Conservation (phyloP, 352 stramenopile species). For the Globisporangium middletonii region DNA sequence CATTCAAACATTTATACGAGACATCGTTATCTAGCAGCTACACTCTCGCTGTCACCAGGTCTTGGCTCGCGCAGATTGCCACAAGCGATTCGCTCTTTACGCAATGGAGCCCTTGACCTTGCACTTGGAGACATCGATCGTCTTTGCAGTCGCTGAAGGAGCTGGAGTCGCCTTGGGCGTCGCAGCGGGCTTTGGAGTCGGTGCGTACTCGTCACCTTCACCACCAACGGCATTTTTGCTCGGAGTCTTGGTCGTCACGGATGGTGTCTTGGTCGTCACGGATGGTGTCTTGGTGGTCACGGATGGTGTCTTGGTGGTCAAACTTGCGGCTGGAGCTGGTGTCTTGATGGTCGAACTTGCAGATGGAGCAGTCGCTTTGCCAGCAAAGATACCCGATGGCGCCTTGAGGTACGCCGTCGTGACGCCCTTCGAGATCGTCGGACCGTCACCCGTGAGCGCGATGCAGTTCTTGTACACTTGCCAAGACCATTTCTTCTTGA, state of each 20-base stretch:
- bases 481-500: slow-evolving; percentile 47
- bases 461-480: slow-evolving; percentile 61
- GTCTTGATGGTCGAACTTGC: not conserved
- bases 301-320: not conserved
- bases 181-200: not conserved
- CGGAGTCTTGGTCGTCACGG: slow-evolving; percentile 1
- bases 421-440: slow-evolving; percentile 13
- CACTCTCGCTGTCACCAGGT: not conserved
- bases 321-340: not conserved
- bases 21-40: too few species aligned
- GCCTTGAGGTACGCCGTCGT: slow-evolving; percentile 7
- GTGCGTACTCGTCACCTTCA: not conserved
- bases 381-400: slow-evolving; percentile 8
- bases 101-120: slow-evolving; percentile 8
- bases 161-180: slow-evolving; percentile 2
- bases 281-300: slow-evolving; percentile 1
- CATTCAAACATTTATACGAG: too few species aligned
- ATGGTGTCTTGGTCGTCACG: slow-evolving; percentile 4
- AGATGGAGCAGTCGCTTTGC: slow-evolving; percentile 3
- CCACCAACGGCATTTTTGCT: not conserved
- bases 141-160: not conserved
- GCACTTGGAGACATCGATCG: slow-evolving; percentile 6
- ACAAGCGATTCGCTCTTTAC: not conserved
- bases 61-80: not conserved
- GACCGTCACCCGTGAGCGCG: slow-evolving; percentile 10